A percentile compares a stretch with the other conserved stretches of the same genome.
Evolutionary conservation across 768 basidiomycete species (phyloP).

Genomic region (Podaxis sp.): DNA sequence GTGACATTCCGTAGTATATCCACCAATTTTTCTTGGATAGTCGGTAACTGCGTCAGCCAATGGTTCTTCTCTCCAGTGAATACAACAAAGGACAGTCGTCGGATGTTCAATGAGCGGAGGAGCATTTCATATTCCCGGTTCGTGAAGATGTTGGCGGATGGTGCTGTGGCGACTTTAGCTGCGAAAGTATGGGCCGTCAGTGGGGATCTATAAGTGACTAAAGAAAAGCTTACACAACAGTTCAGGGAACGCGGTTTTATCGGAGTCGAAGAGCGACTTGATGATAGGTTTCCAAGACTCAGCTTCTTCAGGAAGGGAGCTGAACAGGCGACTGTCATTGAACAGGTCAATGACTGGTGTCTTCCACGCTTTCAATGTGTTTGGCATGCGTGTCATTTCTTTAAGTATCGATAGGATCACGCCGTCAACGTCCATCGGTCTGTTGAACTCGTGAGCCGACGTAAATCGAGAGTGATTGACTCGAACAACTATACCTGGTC

Average conservation of each 20-base stretch:
- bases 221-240: conserved; percentile 60
- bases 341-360: conserved; percentile 77
- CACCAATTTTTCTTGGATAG: conserved; percentile 96
- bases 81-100: conserved; percentile 85
- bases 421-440: conserved; percentile 78
- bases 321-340: conserved; percentile 87
- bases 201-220: conserved; percentile 30
- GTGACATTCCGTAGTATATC: conserved; percentile 83
- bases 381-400: conserved; percentile 78
- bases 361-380: conserved; percentile 84
- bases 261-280: conserved; percentile 77
- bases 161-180: conserved; percentile 79
- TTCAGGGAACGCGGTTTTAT: conserved; percentile 85
- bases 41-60: conserved; percentile 85
- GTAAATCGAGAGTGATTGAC: background rate
- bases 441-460: conserved; percentile 22
- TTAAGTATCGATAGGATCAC: conserved; percentile 65
- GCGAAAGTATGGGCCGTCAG: conserved; percentile 13
- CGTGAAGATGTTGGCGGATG: conserved; percentile 95
- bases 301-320: conserved; percentile 56
- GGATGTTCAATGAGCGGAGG: conserved; percentile 79
- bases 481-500: conserved; percentile 50
- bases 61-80: conserved; percentile 89
- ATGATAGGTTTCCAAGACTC: conserved; percentile 76
- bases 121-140: conserved; percentile 95